Evolutionary conservation across 2,329 filamentous ascomycete species (phyloP), one percentile per base, ranked within the genome.

Genomic region (Phyllosticta paracitricarpa): DNA sequence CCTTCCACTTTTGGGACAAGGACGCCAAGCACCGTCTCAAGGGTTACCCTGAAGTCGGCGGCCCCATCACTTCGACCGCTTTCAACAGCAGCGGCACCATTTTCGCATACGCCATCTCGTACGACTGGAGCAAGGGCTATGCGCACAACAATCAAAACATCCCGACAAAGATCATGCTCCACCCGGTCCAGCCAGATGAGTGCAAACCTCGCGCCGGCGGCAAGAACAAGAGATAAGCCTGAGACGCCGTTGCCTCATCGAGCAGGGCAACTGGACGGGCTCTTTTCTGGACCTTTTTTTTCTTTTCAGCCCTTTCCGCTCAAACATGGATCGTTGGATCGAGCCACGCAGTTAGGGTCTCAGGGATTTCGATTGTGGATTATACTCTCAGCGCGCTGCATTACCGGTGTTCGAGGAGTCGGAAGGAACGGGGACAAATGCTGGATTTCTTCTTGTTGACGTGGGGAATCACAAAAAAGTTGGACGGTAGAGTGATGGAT

Each of bases 81-180:
- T 99, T 99, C 81, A 96, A 92, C 78, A 84, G 86, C 68, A 88
- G 81, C 62, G 94, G 94, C 58, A 87, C 73, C 65, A 79, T 81
- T 65, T 81, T 81, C 64, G 78, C 78, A 8, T 81, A 80, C 63
- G 91, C 92, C 26, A 84, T 97, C 56, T 91, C 91, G 72, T 99
- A 99, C 74, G 94, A 99, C 78, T 99, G 94, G 94, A 91, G 89
- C 78, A 97, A 99, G 80, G 94, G 94, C 17, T 97, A 93, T 77
- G 84, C 89, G 65, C 84, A 81, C 66, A 97, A 97, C 76, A 94
- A 80, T 26, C 85, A 85, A 62, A 66, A 74, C 66, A 72, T 75
- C n/a, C 75, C 77, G 3, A 78, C 76, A 66, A 80, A 80, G 70
- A 74, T 81, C 63, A 80, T 80, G 72, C 68, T 81, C 61, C 79